These are phyloP conservation scores for Picochlorum sp. DNA, from an alignment of 139 green algal genomes.

Conservation along the genomic window DNA sequence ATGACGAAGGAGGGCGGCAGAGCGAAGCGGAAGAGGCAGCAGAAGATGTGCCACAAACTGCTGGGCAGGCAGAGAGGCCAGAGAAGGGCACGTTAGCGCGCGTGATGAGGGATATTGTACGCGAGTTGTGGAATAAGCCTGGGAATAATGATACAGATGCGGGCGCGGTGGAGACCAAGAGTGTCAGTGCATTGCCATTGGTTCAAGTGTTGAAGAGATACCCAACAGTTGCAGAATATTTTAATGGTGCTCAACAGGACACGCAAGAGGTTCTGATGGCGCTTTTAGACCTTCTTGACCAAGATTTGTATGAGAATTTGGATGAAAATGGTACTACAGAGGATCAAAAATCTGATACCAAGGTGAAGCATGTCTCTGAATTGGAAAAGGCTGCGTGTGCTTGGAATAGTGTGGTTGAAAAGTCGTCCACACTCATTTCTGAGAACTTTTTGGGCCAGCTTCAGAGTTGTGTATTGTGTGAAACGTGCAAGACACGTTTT, in stretches of 20 bases:
- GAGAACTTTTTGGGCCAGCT: constrained; percentile 49
- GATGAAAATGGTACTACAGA: constrained; percentile 12
- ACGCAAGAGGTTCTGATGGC: constrained; percentile 44
- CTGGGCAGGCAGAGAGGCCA: background rate
- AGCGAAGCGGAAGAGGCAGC: background rate
- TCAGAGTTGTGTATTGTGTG: constrained; percentile 41
- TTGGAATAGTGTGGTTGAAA: constrained; percentile 22
- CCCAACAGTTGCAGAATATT: constrained; percentile 35
- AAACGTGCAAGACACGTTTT: constrained; percentile 37
- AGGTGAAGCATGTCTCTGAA: constrained; percentile 16
- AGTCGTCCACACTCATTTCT: constrained; percentile 25
- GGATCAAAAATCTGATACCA: background rate
- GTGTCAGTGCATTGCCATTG: constrained; percentile 18
- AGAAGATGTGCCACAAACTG: background rate
- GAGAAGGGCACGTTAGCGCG: background rate
- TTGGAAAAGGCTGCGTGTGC: constrained; percentile 34
- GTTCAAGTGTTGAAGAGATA: constrained; percentile 23
- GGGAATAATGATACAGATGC: background rate
- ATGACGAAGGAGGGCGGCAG: background rate
- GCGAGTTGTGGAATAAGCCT: background rate
- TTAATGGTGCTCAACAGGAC: constrained; percentile 49
- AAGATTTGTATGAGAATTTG: constrained; percentile 29
- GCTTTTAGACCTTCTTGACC: constrained; percentile 44
- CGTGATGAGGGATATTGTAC: background rate
- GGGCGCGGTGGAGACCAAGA: background rate